phyloP scores from a whole-genome alignment of 2,329 filamentous ascomycete species.

The Talaromyces rugulosus region DNA sequence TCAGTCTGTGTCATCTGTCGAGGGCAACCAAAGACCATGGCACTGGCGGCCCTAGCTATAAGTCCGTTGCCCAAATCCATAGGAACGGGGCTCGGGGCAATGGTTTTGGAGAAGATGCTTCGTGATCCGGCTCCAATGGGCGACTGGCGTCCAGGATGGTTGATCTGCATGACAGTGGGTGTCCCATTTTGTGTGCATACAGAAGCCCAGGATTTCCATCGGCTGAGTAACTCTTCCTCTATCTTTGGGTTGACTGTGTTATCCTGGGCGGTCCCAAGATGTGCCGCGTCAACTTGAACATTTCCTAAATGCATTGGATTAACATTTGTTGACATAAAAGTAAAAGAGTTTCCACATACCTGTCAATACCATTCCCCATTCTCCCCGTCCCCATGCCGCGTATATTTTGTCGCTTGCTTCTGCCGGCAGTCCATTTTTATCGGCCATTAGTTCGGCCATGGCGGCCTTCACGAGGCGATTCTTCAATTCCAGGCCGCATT shows the following conservation, averaged over 20 bases:
- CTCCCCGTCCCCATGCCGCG: conserved; percentile 45
- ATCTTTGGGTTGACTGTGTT: conserved; percentile 15
- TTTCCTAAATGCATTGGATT: conserved; percentile 22
- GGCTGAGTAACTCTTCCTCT: conserved; percentile 13
- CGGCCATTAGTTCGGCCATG: conserved; percentile 10
- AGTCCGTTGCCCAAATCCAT: conserved; percentile 36
- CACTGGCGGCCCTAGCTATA: conserved; percentile 28
- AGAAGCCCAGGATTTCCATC: conserved; percentile 27
- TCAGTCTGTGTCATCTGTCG: conserved; percentile 54
- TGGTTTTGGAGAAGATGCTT: conserved; percentile 22
- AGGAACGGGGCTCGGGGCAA: conserved; percentile 39
- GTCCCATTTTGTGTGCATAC: conserved; percentile 34
- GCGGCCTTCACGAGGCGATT: conserved; percentile 9
- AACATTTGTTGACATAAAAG: not conserved
- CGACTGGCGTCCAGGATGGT: conserved; percentile 44
- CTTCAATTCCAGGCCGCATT: conserved; percentile 8
- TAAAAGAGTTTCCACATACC: conserved; percentile 23
- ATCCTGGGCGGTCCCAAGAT: conserved; percentile 31
- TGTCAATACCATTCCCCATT: conserved; percentile 42
- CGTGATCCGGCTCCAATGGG: conserved; percentile 36
- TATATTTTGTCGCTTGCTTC: conserved; percentile 33
- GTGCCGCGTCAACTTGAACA: conserved; percentile 43
- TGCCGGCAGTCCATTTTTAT: conserved; percentile 2
- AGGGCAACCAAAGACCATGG: conserved; percentile 45
- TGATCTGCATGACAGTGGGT: conserved; percentile 42